These are phyloP conservation scores for Trichoderma endophyticum DNA, from an alignment of 2,329 filamentous ascomycete species.

Conservation along the genomic window DNA sequence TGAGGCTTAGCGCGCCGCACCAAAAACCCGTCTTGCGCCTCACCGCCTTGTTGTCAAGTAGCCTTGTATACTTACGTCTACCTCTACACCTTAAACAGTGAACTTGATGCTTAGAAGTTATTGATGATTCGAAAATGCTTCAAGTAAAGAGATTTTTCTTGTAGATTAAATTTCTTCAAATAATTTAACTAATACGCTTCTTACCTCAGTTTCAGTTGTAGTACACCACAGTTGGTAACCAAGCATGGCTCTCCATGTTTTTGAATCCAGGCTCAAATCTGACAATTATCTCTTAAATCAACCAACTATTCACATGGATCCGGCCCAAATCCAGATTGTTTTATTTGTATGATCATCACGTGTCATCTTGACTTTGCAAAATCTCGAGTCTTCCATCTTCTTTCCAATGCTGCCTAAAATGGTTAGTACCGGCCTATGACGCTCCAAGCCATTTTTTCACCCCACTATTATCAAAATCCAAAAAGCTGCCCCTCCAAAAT, in stretches of 20 bases:
- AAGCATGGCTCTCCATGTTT: neutral
- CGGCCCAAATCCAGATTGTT: neutral
- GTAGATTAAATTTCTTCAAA: neutral
- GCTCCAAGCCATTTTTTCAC: constrained; percentile 16
- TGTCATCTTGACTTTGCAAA: neutral
- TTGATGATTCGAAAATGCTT: too few relatives aligned
- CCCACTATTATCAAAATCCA: constrained; percentile 20
- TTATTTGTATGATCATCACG: neutral
- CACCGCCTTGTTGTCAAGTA: constrained; percentile 30
- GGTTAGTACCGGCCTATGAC: constrained; percentile 1
- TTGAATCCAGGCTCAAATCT: neutral
- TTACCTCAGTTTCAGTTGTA: neutral
- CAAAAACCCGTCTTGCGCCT: constrained; percentile 19
- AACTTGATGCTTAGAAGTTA: neutral
- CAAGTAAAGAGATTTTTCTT: too few relatives aligned
- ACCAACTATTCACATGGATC: neutral
- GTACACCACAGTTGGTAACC: neutral
- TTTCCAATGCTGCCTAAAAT: neutral
- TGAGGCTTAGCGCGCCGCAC: constrained; percentile 27
- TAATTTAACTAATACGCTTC: neutral
- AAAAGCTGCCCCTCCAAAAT: constrained; percentile 24
- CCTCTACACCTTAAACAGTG: neutral
- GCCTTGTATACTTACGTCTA: neutral
- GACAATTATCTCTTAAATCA: neutral
- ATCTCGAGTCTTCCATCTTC: neutral